Conservation (phyloP, 345 rosid species). For the Salix viminalis region DNA sequence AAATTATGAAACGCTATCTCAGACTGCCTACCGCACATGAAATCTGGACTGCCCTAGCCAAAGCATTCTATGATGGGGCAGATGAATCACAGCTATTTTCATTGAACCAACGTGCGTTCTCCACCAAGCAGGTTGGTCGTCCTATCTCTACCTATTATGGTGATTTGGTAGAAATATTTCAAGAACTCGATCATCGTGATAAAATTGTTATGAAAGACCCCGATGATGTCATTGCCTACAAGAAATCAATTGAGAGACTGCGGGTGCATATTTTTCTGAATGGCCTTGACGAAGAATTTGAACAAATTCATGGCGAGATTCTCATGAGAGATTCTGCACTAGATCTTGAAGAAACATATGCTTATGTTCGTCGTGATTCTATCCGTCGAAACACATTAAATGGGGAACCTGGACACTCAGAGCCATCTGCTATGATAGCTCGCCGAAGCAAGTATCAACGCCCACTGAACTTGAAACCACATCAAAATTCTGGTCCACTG, state of each 20-base stretch:
- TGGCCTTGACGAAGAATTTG: neutral
- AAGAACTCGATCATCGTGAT: neutral
- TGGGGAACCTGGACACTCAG: neutral
- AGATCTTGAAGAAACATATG: neutral
- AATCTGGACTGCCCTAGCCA: neutral
- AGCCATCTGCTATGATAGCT: neutral
- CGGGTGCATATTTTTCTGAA: neutral
- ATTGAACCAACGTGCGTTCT: neutral
- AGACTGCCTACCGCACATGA: neutral
- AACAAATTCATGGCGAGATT: neutral
- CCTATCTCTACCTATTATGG: neutral
- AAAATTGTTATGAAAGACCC: neutral
- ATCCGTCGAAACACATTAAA: accelerated
- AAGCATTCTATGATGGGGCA: slow-evolving; percentile 4
- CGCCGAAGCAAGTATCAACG: neutral
- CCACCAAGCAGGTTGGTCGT: neutral
- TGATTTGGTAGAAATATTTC: neutral
- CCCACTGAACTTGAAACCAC: neutral
- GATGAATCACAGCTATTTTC: neutral
- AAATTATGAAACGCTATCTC: neutral
- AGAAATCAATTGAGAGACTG: neutral
- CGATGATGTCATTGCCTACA: neutral
- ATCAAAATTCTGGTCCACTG: neutral
- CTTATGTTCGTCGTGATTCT: neutral
- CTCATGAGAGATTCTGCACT: neutral